phyloP scores from a whole-genome alignment of 352 stramenopile species.

The Achlya hypogyna region DNA sequence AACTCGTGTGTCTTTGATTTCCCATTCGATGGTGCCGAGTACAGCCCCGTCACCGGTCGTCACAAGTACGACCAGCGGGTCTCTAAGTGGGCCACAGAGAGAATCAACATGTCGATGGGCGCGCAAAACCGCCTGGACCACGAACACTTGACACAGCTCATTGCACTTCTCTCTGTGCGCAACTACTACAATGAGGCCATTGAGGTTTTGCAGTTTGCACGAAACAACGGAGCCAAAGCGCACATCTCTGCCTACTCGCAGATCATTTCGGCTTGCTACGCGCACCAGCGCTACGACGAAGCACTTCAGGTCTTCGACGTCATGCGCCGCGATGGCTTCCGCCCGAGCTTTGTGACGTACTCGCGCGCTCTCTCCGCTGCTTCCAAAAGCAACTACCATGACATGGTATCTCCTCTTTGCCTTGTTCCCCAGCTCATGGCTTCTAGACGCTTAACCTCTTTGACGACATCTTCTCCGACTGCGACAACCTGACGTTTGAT shows the following conservation, averaged over 20 bases:
- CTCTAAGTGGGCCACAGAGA: not conserved
- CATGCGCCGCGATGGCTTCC: slow-evolving; percentile 77
- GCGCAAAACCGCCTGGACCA: not conserved
- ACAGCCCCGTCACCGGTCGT: not conserved
- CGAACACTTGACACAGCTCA: slow-evolving; percentile 33
- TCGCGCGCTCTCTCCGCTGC: slow-evolving; percentile 71
- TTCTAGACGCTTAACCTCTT: slow-evolving; percentile 61
- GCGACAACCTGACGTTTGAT: slow-evolving; percentile 49
- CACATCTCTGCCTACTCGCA: slow-evolving; percentile 77
- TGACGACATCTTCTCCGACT: slow-evolving; percentile 73
- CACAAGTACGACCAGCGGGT: slow-evolving; percentile 2
- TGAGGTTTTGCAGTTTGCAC: slow-evolving; percentile 50
- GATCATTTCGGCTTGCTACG: slow-evolving; percentile 72
- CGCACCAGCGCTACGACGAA: slow-evolving; percentile 48
- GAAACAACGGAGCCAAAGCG: slow-evolving; percentile 55
- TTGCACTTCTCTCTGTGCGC: slow-evolving; percentile 46
- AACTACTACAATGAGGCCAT: slow-evolving; percentile 43
- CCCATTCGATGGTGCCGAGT: slow-evolving; percentile 5
- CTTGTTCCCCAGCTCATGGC: too few relatives aligned
- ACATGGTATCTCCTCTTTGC: slow-evolving; percentile 41
- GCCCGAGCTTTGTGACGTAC: slow-evolving; percentile 72
- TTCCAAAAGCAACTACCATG: slow-evolving; percentile 66
- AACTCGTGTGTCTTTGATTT: slow-evolving; percentile 4
- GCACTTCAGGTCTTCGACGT: slow-evolving; percentile 81
- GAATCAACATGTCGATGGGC: not conserved